Conservation (phyloP, 805 yeast genomes). For the Hanseniaspora lachancei region DNA sequence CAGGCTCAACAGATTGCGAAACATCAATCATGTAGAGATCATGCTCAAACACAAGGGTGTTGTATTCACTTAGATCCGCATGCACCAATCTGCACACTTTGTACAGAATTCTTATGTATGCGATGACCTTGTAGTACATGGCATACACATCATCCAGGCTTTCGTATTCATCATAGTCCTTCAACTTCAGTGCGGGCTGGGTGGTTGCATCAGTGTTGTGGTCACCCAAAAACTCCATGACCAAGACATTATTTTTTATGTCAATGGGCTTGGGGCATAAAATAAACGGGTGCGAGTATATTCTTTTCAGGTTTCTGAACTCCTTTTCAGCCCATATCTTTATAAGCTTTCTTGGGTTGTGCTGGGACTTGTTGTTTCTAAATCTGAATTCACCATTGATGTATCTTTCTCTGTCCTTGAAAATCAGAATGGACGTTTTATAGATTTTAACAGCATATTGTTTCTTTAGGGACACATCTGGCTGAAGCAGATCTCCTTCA, state of each 20-base stretch:
- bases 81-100: conserved; percentile 84
- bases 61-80: conserved; percentile 93
- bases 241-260: conserved; percentile 75
- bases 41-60: conserved; percentile 69
- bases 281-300: conserved; percentile 55
- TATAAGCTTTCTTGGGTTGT: conserved; percentile 94
- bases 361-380: conserved; percentile 69
- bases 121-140: conserved; percentile 64
- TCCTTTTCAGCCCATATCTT: conserved; percentile 98
- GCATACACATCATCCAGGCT: conserved; percentile 43
- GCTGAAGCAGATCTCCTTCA: conserved; percentile 24
- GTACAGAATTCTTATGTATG: conserved; percentile 75
- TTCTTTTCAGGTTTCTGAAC: conserved; percentile 78
- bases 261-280: conserved; percentile 92
- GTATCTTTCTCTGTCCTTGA: conserved; percentile 89
- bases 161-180: conserved; percentile 52
- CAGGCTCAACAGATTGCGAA: conserved; percentile 94
- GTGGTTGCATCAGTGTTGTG: conserved; percentile 2
- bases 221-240: conserved; percentile 83
- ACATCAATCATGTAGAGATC: conserved; percentile 84
- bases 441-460: conserved; percentile 86
- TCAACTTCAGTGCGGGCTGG: conserved; percentile 70
- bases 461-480: conserved; percentile 19
- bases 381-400: conserved; percentile 94
- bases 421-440: conserved; percentile 92